phyloP scores from a whole-genome alignment of 2,329 filamentous ascomycete genomes.

The Neonectria ditissima region DNA sequence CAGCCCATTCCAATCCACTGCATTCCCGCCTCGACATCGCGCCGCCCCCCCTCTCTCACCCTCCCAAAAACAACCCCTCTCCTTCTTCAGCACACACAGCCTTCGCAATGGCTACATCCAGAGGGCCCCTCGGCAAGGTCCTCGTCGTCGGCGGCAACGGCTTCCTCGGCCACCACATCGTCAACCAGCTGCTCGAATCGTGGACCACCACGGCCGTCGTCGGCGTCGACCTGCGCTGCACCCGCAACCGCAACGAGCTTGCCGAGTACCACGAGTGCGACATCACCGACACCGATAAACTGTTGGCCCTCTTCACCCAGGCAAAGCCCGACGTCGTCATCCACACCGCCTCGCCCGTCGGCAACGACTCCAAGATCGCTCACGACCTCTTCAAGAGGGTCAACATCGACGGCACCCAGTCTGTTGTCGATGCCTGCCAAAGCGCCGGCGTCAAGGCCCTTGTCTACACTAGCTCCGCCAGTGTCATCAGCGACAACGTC shows the following conservation, averaged over 20 bases:
- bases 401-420: conserved; percentile 87
- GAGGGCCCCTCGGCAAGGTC: conserved; percentile 72
- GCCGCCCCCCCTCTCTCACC: background rate
- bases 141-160: conserved; percentile 87
- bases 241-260: conserved; percentile 72
- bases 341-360: conserved; percentile 84
- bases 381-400: conserved; percentile 79
- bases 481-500: conserved; percentile 85
- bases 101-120: conserved; percentile 30
- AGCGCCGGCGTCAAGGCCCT: conserved; percentile 80
- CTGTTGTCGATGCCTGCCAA: conserved; percentile 80
- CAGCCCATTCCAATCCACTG: too few species aligned
- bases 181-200: conserved; percentile 74
- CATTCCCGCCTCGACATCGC: background rate
- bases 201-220: conserved; percentile 67
- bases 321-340: conserved; percentile 85
- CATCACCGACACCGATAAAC: conserved; percentile 74
- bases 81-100: conserved; percentile 3
- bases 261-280: conserved; percentile 79
- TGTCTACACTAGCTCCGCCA: conserved; percentile 92
- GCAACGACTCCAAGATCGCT: conserved; percentile 65
- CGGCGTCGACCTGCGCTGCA: conserved; percentile 79
- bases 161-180: conserved; percentile 86
- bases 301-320: conserved; percentile 72
- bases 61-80: conserved; percentile 1